Percentiles rank a stretch among this genome's conserved stretches.
These are phyloP conservation scores for Anisodus tanguticus DNA, from an alignment of 257 asterid genomes.

Conservation along the genomic window DNA sequence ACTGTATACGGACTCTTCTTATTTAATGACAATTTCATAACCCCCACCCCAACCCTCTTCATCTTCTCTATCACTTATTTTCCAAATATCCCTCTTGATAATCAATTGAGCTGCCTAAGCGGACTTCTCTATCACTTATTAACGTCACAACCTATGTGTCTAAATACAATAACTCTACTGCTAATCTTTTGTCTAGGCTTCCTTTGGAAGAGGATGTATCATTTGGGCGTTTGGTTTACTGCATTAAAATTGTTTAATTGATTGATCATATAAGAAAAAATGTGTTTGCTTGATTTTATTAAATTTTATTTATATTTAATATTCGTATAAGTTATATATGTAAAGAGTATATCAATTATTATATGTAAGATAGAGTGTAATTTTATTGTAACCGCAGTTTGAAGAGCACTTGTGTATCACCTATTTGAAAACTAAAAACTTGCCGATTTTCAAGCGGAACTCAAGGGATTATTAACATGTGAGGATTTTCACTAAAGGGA, in stretches of 20 bases:
- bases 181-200: slow-evolving; percentile 39
- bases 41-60: neutral
- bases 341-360: neutral
- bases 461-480: no score
- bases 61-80: neutral
- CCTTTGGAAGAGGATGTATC: slow-evolving; percentile 27
- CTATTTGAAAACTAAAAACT: no score
- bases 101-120: no score
- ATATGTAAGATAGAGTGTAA: neutral
- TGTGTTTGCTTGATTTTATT: neutral
- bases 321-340: neutral
- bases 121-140: slow-evolving; percentile 24
- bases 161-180: slow-evolving; percentile 29
- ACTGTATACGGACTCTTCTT: slow-evolving; percentile 45
- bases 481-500: no score
- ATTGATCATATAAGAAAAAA: neutral
- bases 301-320: neutral
- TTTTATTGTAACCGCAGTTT: neutral
- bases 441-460: neutral
- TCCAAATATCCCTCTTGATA: no score
- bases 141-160: slow-evolving; percentile 47
- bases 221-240: neutral
- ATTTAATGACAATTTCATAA: slow-evolving; percentile 39
- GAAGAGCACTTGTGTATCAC: neutral
- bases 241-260: neutral